Conservation (phyloP, 352 stramenopile species). For the Phytophthora litchii region DNA sequence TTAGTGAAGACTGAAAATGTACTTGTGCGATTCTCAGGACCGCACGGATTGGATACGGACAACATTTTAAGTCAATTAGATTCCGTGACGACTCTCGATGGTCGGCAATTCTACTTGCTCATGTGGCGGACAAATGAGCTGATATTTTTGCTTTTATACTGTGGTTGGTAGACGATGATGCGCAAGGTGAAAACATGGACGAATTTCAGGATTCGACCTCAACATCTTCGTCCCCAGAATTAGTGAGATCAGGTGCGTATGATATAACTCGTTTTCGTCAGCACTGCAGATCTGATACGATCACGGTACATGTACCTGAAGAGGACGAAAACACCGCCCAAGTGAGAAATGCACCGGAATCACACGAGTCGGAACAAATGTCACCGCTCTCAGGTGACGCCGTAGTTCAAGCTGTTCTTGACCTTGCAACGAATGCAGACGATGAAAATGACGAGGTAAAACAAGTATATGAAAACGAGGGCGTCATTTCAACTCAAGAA, state of each 20-base stretch:
- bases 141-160: background rate
- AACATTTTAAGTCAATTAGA: slow-evolving; percentile 47
- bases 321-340: background rate
- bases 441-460: background rate
- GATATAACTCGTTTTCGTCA: background rate
- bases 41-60: slow-evolving; percentile 30
- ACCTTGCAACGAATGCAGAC: slow-evolving; percentile 13
- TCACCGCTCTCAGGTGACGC: slow-evolving; percentile 13
- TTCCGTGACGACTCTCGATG: slow-evolving; percentile 35
- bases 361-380: background rate
- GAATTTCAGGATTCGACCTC: slow-evolving; percentile 30
- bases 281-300: background rate
- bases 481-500: background rate
- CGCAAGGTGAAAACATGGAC: slow-evolving; percentile 17
- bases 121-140: background rate
- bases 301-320: slow-evolving; percentile 9
- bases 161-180: slow-evolving; percentile 13
- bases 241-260: slow-evolving; percentile 6
- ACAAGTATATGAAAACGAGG: slow-evolving; percentile 2
- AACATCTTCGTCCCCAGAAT: slow-evolving; percentile 4
- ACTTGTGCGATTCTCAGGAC: slow-evolving; percentile 1
- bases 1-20: background rate
- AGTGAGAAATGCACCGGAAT: background rate
- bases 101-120: slow-evolving; percentile 8
- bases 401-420: slow-evolving; percentile 28